Evolutionary conservation across 1,139 yeast genomes (phyloP).

Genomic region (Geotrichum reessii): DNA sequence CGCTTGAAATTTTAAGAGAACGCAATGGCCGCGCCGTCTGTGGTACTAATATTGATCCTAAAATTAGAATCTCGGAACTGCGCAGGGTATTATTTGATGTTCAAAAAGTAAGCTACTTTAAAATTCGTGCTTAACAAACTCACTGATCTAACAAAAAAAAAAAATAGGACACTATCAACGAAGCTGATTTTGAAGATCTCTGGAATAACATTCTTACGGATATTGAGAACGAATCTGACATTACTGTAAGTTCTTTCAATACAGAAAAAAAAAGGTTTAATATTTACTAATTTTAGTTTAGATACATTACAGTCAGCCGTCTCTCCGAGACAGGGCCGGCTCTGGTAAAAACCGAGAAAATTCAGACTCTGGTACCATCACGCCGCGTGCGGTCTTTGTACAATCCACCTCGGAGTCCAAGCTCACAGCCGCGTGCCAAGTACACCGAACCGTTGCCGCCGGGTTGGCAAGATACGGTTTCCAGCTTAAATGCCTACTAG

Average conservation of each 20-base stretch:
- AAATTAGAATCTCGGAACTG: slow-evolving; percentile 33
- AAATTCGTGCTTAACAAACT: too few relatives aligned
- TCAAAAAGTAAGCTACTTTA: slow-evolving; percentile 24
- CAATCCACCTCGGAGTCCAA: slow-evolving; percentile 33
- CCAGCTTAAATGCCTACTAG: slow-evolving; percentile 10
- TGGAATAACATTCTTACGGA: slow-evolving; percentile 67
- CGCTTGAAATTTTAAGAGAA: slow-evolving; percentile 59
- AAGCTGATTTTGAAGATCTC: slow-evolving; percentile 71
- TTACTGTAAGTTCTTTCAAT: slow-evolving; percentile 72
- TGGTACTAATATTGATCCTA: slow-evolving; percentile 44
- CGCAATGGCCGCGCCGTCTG: slow-evolving; percentile 66
- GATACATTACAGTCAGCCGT: slow-evolving; percentile 9
- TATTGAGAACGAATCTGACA: slow-evolving; percentile 66
- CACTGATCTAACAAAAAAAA: too few relatives aligned
- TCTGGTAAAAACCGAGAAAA: not conserved
- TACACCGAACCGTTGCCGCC: slow-evolving; percentile 2
- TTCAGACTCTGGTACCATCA: not conserved
- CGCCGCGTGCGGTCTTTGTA: slow-evolving; percentile 29
- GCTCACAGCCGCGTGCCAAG: slow-evolving; percentile 33
- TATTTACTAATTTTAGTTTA: slow-evolving; percentile 8
- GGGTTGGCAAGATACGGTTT: slow-evolving; percentile 13
- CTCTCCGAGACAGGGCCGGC: slow-evolving; percentile 16
- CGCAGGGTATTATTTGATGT: slow-evolving; percentile 23
- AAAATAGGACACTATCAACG: slow-evolving; percentile 45
- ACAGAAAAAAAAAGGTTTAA: not conserved